Evolutionary conservation across 331 rosid genomes (phyloP).

Genomic region (Erythrophleum ivorense): DNA sequence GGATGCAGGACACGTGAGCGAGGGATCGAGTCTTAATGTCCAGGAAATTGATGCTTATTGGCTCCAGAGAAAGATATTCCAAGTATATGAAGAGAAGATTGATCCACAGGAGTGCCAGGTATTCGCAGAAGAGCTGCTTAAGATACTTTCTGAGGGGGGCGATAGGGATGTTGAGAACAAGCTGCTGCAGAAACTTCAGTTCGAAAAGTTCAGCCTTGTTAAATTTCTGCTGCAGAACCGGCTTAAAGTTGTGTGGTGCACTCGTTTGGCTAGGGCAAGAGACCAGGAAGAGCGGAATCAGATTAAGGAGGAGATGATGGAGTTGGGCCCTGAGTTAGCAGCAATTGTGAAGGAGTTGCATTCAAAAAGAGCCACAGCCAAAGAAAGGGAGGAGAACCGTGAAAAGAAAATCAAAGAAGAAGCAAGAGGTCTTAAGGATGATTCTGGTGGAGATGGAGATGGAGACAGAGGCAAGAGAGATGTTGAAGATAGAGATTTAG

Average conservation of each 20-base stretch:
- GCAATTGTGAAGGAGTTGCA: slow-evolving; percentile 85
- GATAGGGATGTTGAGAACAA: slow-evolving; percentile 77
- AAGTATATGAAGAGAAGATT: slow-evolving; percentile 75
- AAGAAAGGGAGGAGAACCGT: slow-evolving; percentile 81
- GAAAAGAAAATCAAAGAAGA: slow-evolving; percentile 89
- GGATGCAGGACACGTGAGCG: slow-evolving; percentile 84
- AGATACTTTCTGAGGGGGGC: slow-evolving; percentile 71
- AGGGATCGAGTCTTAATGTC: slow-evolving; percentile 76
- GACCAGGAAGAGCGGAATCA: slow-evolving; percentile 75
- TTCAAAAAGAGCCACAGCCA: slow-evolving; percentile 80
- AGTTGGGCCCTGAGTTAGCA: slow-evolving; percentile 60
- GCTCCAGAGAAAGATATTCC: slow-evolving; percentile 92
- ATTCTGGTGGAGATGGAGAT: slow-evolving; percentile 69
- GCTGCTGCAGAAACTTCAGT: slow-evolving; percentile 62
- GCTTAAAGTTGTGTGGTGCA: slow-evolving; percentile 69
- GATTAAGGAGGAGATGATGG: slow-evolving; percentile 87
- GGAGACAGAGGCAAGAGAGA: slow-evolving; percentile 68
- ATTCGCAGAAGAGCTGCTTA: slow-evolving; percentile 81
- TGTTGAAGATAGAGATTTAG: slow-evolving; percentile 67
- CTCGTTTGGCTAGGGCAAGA: slow-evolving; percentile 81
- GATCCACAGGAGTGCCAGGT: slow-evolving; percentile 89
- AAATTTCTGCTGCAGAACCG: slow-evolving; percentile 73
- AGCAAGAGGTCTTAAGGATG: slow-evolving; percentile 81
- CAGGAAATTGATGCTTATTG: slow-evolving; percentile 92
- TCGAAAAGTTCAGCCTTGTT: slow-evolving; percentile 71